Conservation (phyloP, 331 rosid genomes). For the Phaseolus coccineus region DNA sequence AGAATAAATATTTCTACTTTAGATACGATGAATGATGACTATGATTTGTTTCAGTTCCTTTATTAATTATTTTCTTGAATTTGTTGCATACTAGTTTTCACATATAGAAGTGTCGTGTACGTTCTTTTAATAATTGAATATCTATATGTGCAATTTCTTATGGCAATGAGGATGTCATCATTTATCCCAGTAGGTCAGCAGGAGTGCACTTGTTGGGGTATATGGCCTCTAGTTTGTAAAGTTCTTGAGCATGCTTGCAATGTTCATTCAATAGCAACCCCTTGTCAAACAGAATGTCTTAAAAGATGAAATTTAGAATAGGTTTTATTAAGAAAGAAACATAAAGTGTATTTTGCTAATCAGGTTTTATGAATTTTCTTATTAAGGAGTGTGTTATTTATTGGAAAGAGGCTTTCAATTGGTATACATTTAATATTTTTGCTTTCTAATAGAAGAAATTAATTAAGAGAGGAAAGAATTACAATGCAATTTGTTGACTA, state of each 20-base stretch:
- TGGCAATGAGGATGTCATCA: not conserved
- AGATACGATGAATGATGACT: not conserved
- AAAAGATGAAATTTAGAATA: conserved; percentile 30
- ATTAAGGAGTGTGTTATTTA: no score
- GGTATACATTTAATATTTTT: no score
- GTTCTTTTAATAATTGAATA: not conserved
- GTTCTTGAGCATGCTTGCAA: conserved; percentile 40
- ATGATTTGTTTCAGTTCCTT: conserved; percentile 22
- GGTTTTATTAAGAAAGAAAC: conserved; percentile 20
- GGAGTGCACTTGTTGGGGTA: conserved; percentile 26
- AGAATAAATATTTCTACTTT: not conserved
- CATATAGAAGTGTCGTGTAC: not conserved
- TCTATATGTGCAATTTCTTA: conserved; percentile 19
- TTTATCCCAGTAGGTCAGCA: not conserved
- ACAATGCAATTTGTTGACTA: no score
- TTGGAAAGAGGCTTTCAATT: no score
- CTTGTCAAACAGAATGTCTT: conserved; percentile 29
- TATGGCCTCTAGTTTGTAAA: conserved; percentile 33
- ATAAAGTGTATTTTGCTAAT: not conserved
- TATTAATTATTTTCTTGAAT: not conserved
- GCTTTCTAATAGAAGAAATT: no score
- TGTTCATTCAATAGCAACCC: conserved; percentile 4
- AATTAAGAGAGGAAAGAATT: no score
- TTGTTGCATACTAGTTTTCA: conserved; percentile 13
- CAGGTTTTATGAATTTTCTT: no score